Percentiles rank a stretch among this genome's conserved stretches.
phyloP scores from a whole-genome alignment of 2,329 filamentous ascomycete species.

The Purpureocillium takamizusanense region DNA sequence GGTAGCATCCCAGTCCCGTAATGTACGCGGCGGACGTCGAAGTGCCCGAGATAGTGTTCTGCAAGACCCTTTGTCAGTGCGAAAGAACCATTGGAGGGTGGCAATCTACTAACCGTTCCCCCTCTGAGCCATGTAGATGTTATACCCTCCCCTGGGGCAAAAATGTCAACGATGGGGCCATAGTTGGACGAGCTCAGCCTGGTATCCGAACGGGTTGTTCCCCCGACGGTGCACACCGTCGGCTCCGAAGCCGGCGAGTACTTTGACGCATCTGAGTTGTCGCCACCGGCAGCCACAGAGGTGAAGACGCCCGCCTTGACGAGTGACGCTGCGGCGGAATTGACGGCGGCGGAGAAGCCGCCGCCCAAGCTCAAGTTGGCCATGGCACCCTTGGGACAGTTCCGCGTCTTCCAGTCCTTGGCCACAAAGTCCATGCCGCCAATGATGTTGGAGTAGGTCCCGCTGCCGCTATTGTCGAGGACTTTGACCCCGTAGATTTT shows the following conservation, averaged over 20 bases:
- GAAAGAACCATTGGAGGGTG: too few relatives aligned
- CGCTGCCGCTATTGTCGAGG: conserved; percentile 23
- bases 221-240: conserved; percentile 8
- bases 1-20: too few relatives aligned
- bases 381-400: conserved; percentile 30
- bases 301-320: conserved; percentile 34
- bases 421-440: conserved; percentile 30
- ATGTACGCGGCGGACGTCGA: too few relatives aligned
- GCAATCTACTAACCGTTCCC: conserved; percentile 17
- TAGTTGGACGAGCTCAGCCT: conserved; percentile 33
- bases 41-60: too few relatives aligned
- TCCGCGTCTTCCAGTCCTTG: conserved; percentile 15
- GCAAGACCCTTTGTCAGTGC: too few relatives aligned
- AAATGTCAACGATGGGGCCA: conserved; percentile 32
- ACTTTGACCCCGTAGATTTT: conserved; percentile 31
- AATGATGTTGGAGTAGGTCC: conserved; percentile 25
- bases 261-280: conserved; percentile 5
- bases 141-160: conserved; percentile 33
- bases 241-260: conserved; percentile 10
- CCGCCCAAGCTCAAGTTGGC: conserved; percentile 44
- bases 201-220: conserved; percentile 15
- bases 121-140: conserved; percentile 33
- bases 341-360: conserved; percentile 28
- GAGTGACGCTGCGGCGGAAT: conserved; percentile 34
- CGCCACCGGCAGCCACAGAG: conserved; percentile 41